Evolutionary conservation across 495 filamentous ascomycete genomes (phyloP), one percentile per base, ranked within the genome.

Genomic region (Xylaria curta): DNA sequence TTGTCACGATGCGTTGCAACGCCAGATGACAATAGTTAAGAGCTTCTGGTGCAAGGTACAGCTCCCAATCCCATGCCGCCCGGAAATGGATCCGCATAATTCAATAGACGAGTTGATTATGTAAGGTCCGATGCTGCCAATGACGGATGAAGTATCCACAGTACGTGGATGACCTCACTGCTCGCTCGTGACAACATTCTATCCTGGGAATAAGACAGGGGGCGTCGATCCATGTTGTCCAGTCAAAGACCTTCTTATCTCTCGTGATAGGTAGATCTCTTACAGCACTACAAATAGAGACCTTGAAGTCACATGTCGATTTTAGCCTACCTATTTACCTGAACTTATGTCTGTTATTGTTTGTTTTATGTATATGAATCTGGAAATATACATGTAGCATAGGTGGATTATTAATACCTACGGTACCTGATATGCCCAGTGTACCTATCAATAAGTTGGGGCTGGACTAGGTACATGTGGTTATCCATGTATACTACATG

Each of bases 121-220:
- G n/a, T 44, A 44, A 44, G 42, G 36, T 1, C 36, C 36, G 36
- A 38, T 38, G 36, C 36, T 38, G 36, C 36, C 36, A 38, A 38
- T 38, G 36, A 38, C 36, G 36, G 36, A 38, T 38, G 6, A 38
- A 38, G 36, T 38, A 38, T 38, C 36, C 36, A 38, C 36, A 38
- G 36, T 38, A 38, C 36, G 36, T n/a, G 28, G 42, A 66, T 66
- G 63, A 66, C 46, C 44, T 66, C 63, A 66, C 46, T n/a, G 63
- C 38, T 15, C 13, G 12, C 63, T 51, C 46, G 63, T 66, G 63
- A 66, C 63, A 42, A 42, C 59, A 17, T 15, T 42, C 59, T 33
- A 42, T 26, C 28, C 28, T 26, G 26, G 6, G 42, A 28, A 66
- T 66, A 24, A 24, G 46, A 28, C 33, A 15, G 24, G 46, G 38